These are phyloP conservation scores for Hymenoscyphus occultus DNA, from an alignment of 2,329 filamentous ascomycete genomes.

Conservation along the genomic window DNA sequence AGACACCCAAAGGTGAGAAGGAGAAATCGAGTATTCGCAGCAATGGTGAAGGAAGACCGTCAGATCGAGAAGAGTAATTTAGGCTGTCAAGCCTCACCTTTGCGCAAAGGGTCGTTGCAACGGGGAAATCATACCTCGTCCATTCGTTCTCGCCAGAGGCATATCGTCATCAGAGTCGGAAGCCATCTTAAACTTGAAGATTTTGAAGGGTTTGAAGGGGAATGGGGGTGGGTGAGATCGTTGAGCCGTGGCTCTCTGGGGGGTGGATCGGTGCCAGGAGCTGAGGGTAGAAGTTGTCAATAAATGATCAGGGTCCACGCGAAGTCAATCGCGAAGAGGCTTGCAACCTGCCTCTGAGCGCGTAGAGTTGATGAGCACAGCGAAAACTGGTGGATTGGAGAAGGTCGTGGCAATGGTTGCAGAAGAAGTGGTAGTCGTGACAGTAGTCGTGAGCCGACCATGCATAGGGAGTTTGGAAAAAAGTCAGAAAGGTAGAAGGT, in stretches of 20 bases:
- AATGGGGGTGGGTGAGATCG: slow-evolving; percentile 18
- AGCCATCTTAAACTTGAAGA: slow-evolving; percentile 49
- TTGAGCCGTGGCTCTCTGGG: slow-evolving; percentile 22
- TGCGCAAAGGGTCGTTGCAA: slow-evolving; percentile 5
- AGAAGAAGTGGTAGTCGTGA: background rate
- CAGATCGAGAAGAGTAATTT: slow-evolving; percentile 8
- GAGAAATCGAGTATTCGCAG: background rate
- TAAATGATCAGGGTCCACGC: slow-evolving; percentile 27
- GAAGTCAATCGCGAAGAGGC: slow-evolving; percentile 23
- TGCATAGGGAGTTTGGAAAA: slow-evolving; percentile 18
- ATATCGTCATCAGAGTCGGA: slow-evolving; percentile 75
- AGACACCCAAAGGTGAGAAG: background rate
- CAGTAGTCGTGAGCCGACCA: slow-evolving; percentile 27
- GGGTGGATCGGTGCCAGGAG: slow-evolving; percentile 28
- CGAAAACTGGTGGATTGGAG: slow-evolving; percentile 15
- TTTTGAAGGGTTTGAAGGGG: slow-evolving; percentile 9
- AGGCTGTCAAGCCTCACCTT: slow-evolving; percentile 13
- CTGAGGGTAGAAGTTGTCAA: slow-evolving; percentile 30
- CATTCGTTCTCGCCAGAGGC: slow-evolving; percentile 69
- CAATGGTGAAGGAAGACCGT: slow-evolving; percentile 1
- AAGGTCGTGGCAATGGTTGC: slow-evolving; percentile 14
- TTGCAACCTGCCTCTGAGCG: slow-evolving; percentile 33
- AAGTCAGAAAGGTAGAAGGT: background rate
- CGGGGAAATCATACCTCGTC: slow-evolving; percentile 56
- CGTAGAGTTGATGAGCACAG: slow-evolving; percentile 21